These are phyloP conservation scores for Beauveria sp. DNA, from an alignment of 2,329 filamentous ascomycete species.

Conservation along the genomic window DNA sequence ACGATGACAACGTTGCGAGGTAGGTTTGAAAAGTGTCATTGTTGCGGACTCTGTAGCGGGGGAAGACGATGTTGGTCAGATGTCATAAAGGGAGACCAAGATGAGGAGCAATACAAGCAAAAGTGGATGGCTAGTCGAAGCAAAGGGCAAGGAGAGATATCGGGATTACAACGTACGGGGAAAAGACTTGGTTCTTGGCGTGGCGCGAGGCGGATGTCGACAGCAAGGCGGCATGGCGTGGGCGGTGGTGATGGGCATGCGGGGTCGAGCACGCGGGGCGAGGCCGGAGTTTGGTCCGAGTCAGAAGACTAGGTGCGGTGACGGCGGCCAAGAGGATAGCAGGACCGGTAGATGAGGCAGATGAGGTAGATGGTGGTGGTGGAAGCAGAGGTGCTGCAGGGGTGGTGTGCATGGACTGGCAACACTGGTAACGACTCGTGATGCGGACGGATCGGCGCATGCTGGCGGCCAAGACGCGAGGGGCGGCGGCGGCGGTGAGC, in stretches of 20 bases:
- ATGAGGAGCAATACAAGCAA: neutral
- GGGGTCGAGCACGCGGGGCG: slow-evolving; percentile 1
- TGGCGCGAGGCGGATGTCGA: slow-evolving; percentile 18
- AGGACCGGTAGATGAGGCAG: neutral
- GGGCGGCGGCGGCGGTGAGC: neutral
- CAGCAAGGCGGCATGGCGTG: slow-evolving; percentile 13
- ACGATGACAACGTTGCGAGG: slow-evolving; percentile 46
- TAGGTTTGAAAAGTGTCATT: slow-evolving; percentile 48
- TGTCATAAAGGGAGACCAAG: neutral
- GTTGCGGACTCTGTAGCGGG: slow-evolving; percentile 40
- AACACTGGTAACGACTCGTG: neutral
- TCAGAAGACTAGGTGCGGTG: neutral
- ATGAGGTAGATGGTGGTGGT: neutral
- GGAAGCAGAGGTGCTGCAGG: neutral
- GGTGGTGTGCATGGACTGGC: neutral
- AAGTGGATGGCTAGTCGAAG: neutral
- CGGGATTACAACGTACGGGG: slow-evolving; percentile 21
- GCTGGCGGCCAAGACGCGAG: neutral
- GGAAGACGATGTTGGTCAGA: neutral
- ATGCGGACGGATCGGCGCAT: neutral
- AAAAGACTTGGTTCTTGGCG: slow-evolving; percentile 25
- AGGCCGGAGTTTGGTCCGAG: neutral
- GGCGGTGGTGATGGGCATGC: neutral
- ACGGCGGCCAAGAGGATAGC: neutral
- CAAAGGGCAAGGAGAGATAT: neutral